A percentile compares a stretch with the other conserved stretches of the same genome.
Conservation (phyloP, 208 protist species). For the Naegleria gruberi region DNA sequence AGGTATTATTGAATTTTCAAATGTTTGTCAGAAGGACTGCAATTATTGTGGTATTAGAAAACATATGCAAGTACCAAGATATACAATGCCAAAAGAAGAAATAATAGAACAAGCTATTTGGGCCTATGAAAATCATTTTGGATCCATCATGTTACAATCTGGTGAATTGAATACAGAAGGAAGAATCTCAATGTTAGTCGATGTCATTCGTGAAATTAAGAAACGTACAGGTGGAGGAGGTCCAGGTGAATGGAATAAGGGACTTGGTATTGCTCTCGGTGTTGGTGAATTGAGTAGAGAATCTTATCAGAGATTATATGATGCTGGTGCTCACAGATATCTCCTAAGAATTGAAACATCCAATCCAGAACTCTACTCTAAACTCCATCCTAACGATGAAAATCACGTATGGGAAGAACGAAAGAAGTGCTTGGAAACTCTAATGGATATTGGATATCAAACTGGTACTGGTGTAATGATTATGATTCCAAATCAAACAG, state of each 20-base stretch:
- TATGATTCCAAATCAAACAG: conserved; percentile 42
- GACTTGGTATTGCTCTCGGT: conserved; percentile 38
- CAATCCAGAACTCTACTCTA: conserved; percentile 44
- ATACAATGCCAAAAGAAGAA: conserved; percentile 41
- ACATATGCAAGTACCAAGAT: conserved; percentile 26
- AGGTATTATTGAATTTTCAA: conserved; percentile 50
- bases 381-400: conserved; percentile 40
- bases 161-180: conserved; percentile 35
- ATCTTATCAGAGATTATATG: conserved; percentile 38
- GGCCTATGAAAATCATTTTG: conserved; percentile 33
- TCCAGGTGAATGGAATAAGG: conserved; percentile 19
- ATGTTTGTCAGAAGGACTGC: conserved; percentile 46
- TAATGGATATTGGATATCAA: conserved; percentile 39
- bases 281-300: conserved; percentile 38
- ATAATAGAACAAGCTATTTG: conserved; percentile 37
- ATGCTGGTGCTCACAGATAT: conserved; percentile 42
- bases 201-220: conserved; percentile 30
- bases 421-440: conserved; percentile 29
- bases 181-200: conserved; percentile 27
- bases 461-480: conserved; percentile 49
- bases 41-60: conserved; percentile 49
- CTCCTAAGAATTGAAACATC: conserved; percentile 48
- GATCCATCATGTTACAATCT: conserved; percentile 41
- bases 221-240: conserved; percentile 6
- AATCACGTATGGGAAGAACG: conserved; percentile 35